These are phyloP conservation scores for Agapanthus africanus DNA, from an alignment of 106 monocot species.

Conservation along the genomic window DNA sequence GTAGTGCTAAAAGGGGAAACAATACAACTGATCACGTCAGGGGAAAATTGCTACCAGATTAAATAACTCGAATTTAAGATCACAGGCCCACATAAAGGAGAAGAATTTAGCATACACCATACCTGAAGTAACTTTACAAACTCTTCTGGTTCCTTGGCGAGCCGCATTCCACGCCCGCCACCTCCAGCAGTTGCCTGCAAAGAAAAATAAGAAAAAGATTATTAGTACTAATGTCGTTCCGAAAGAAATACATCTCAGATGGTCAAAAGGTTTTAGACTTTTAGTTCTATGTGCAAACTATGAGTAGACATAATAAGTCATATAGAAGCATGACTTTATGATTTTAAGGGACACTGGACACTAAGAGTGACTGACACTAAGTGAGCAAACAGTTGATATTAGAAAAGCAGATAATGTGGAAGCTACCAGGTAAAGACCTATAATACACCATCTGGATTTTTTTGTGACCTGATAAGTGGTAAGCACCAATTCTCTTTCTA, in stretches of 20 bases:
- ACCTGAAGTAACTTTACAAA: slow-evolving; percentile 90
- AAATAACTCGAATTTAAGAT: not conserved
- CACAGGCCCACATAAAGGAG: not conserved
- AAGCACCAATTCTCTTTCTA: not conserved
- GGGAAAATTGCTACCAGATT: not conserved
- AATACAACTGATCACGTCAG: not conserved
- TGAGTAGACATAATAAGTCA: not conserved
- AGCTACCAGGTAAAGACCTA: not conserved
- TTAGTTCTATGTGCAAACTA: not conserved
- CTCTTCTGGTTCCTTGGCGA: slow-evolving; percentile 68
- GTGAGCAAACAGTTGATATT: not conserved
- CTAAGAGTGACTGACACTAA: not conserved
- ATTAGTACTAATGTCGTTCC: not conserved
- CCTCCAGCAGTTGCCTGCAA: slow-evolving; percentile 96
- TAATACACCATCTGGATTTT: not conserved
- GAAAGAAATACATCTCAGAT: not conserved
- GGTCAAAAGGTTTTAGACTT: not conserved
- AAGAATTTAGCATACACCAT: slow-evolving; percentile 3
- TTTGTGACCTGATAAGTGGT: not conserved
- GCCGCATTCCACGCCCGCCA: slow-evolving; percentile 91
- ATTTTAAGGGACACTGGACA: not conserved
- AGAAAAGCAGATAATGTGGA: not conserved
- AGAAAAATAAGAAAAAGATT: not conserved
- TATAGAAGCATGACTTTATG: not conserved
- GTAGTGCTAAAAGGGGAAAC: too few species aligned